Conservation (phyloP, 2,329 filamentous ascomycete genomes). For the Xylariaceae sp. region DNA sequence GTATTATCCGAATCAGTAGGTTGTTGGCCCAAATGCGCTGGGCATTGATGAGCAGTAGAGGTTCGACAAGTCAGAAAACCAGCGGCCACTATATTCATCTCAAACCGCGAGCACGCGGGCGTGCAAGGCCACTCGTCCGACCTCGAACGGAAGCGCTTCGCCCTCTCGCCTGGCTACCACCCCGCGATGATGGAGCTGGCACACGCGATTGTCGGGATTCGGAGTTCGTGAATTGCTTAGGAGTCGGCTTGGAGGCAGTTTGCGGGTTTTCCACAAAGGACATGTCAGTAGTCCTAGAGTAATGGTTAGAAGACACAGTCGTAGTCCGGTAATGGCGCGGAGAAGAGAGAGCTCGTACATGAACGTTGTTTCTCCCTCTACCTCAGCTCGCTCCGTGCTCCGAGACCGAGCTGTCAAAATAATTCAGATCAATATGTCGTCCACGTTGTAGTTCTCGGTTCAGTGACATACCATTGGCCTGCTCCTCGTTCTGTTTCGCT, state of each 20-base stretch:
- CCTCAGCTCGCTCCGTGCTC: constrained; percentile 33
- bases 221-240: constrained; percentile 41
- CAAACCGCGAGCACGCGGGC: constrained; percentile 42
- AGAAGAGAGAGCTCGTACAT: constrained; percentile 52
- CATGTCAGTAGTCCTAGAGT: constrained; percentile 74
- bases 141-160: constrained; percentile 35
- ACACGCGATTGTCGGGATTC: constrained; percentile 44
- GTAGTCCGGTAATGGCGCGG: constrained; percentile 14
- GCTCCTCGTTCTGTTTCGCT: constrained; percentile 49
- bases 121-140: constrained; percentile 43
- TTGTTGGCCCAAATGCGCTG: neutral
- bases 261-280: constrained; percentile 83
- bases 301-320: constrained; percentile 19
- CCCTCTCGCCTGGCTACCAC: constrained; percentile 36
- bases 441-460: neutral
- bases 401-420: constrained; percentile 23
- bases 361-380: constrained; percentile 73
- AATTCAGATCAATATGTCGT: constrained; percentile 1
- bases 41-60: neutral
- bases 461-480: constrained; percentile 15
- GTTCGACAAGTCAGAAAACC: neutral
- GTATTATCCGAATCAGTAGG: neutral
- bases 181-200: constrained; percentile 37
- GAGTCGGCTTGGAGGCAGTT: constrained; percentile 45
- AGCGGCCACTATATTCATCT: constrained; percentile 33